Base-by-base conservation (phyloP, 306 rosid species). In the Corylus americana region DNA sequence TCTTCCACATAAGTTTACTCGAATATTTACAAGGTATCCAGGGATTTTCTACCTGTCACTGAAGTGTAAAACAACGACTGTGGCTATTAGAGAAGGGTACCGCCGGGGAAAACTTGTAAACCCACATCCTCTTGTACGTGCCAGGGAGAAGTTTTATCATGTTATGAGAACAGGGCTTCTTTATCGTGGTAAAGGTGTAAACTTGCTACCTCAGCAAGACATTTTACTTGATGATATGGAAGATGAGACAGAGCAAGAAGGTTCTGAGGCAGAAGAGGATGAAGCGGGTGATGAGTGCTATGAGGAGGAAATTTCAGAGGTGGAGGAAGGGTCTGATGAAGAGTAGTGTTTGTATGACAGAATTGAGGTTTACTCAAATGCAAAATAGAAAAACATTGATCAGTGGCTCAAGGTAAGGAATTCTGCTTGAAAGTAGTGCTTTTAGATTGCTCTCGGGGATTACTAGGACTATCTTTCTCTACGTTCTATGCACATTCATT, bases 31-130 rank as follows among this genome's bases (percentile, higher is more conserved):
- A 0, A 76, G 97, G 80, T 95, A 91, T 66, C 98, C 98, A 0
- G 98, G 98, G 67, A 90, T 93, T 58, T 95, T 91, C 81, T 95
- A 92, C 79, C 91, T 95, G 50, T 95, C 97, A 0, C 78, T 92
- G 86, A 95, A 95, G 86, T 95, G 98, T 81, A 95, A 95, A 76
- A 95, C 97, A 0, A 92, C 97, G 0, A 95, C 97, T 1, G 88
- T 92, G 62, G 79, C 95, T 54, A 86, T 92, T 9, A 84, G 87
- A 77, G 98, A 95, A 86, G 97, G 94, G 31, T 92, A 90, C 84
- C 87, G 81, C 6, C 86, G 97, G 62, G 98, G 97, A 11, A 91
- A 90, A 54, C 72, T 95, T 8, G 89, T 95, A 70, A 85, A 93
- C 35, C 90, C 92, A 1, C 97, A 91, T 81, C 98, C 97, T 18